A percentile compares a stretch with the other conserved stretches of the same genome.
These are phyloP conservation scores for Eucalyptus tenuipes DNA, from an alignment of 345 rosid species.

Conservation along the genomic window DNA sequence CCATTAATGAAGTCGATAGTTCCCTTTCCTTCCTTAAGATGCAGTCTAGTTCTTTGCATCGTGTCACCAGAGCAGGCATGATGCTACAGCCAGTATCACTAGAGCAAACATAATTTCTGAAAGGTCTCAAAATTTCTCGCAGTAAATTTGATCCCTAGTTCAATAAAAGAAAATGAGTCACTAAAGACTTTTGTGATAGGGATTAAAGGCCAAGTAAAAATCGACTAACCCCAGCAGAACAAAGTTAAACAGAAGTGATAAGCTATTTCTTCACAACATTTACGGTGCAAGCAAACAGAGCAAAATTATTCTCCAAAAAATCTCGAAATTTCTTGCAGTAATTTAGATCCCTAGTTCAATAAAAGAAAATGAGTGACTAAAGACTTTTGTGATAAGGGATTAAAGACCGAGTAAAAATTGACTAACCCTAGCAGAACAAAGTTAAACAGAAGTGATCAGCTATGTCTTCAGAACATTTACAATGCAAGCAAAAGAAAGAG, in stretches of 20 bases:
- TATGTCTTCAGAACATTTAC: background rate
- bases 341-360: background rate
- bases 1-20: background rate
- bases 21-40: background rate
- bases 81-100: background rate
- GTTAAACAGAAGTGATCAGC: background rate
- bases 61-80: background rate
- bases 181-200: background rate
- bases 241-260: background rate
- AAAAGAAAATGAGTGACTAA: background rate
- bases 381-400: background rate
- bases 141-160: background rate
- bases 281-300: background rate
- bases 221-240: background rate
- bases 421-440: background rate
- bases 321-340: background rate
- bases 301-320: background rate
- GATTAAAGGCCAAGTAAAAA: background rate
- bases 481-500: background rate
- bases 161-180: background rate
- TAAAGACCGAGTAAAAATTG: background rate
- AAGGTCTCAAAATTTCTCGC: background rate
- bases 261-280: background rate
- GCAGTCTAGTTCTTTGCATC: background rate
- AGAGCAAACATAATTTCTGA: background rate